Evolutionary conservation across 768 basidiomycete genomes (phyloP).

Genomic region (Agaricus bisporus): DNA sequence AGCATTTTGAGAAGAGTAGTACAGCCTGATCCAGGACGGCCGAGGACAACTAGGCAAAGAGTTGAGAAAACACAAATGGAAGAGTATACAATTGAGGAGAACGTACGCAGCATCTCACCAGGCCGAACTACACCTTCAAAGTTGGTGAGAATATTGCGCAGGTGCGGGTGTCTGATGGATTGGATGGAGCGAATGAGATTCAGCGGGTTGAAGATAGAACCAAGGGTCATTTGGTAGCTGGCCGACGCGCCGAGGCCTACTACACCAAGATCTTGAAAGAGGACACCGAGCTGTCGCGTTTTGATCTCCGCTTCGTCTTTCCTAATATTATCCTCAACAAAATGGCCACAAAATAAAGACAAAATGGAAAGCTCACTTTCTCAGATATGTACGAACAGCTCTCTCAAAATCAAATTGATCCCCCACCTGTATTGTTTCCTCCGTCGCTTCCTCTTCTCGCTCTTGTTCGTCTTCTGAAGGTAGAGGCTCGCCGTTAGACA

Average conservation of each 20-base stretch:
- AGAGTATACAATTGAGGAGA: not conserved
- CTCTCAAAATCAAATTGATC: constrained; percentile 34
- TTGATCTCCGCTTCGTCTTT: constrained; percentile 43
- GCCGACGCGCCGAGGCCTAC: constrained; percentile 52
- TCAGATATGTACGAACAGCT: constrained; percentile 22
- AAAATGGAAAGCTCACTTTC: constrained; percentile 24
- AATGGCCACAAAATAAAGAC: not conserved
- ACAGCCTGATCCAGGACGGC: constrained; percentile 82
- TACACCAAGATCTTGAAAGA: constrained; percentile 53
- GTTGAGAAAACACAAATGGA: not conserved
- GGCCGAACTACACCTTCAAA: constrained; percentile 63
- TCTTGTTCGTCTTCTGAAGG: constrained; percentile 3
- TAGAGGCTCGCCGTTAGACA: constrained; percentile 13
- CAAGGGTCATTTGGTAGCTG: constrained; percentile 52
- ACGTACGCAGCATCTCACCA: constrained; percentile 76
- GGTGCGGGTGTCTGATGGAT: constrained; percentile 49
- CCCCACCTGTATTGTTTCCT: constrained; percentile 17
- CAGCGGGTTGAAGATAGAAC: constrained; percentile 53
- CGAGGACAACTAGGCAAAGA: constrained; percentile 60
- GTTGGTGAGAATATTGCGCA: constrained; percentile 54
- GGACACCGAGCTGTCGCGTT: constrained; percentile 51
- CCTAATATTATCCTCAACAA: constrained; percentile 22
- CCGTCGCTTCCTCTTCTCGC: constrained; percentile 17
- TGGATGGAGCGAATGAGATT: constrained; percentile 37
- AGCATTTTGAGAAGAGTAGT: constrained; percentile 78